Base-by-base conservation (phyloP, 192 early-diverging fungal species). In the Linnemannia schmuckeri region DNA sequence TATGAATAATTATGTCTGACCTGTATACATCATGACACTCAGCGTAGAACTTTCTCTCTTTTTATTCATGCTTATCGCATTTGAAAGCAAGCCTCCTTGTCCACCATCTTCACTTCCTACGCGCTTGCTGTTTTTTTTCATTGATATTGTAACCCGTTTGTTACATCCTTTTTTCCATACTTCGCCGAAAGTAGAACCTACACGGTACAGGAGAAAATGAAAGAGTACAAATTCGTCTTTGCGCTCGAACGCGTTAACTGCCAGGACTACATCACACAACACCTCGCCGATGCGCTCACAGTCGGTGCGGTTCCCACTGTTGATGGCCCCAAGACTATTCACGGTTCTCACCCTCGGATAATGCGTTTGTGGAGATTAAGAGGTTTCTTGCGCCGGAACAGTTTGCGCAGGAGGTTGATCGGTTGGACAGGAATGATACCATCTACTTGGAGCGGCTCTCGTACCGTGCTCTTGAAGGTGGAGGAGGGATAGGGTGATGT, bases 251-350 rank as follows among this genome's bases (percentile, higher is more conserved):
- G 37, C 10, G 44, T 75, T 70, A 76, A 87, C 37, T 87, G 85
- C 24, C 40, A 68, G 46, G 80, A 87, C 54, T 87, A 77, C 52
- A 76, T 87, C 33, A 57, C 72, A 8, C 35, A 27, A n/a, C 24
- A 46, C 6, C 75, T 87, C 8, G 80, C 80, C 17, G 71, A 81
- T 52, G 79, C 85, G 0, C 33, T 78, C 37, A 35, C 30, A 6
- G 85, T 75, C 0, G 85, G 85, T 12, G 70, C 70, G 4, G 63
- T 87, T 0, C 85, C 85, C 6, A 70, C 82, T 40, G 85, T 87
- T 12, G 85, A 87, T 49, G 85, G 80, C 15, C 80, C 85, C 66
- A 38, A 37, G 71, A 82, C 37, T 87, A 87, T 61, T 24, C 47
- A 4, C 75, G 71, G 0, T 87, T 87, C 38, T 78, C 75, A 1